Base-by-base conservation (phyloP, 495 filamentous ascomycete genomes). In the Neurospora pannonica region DNA sequence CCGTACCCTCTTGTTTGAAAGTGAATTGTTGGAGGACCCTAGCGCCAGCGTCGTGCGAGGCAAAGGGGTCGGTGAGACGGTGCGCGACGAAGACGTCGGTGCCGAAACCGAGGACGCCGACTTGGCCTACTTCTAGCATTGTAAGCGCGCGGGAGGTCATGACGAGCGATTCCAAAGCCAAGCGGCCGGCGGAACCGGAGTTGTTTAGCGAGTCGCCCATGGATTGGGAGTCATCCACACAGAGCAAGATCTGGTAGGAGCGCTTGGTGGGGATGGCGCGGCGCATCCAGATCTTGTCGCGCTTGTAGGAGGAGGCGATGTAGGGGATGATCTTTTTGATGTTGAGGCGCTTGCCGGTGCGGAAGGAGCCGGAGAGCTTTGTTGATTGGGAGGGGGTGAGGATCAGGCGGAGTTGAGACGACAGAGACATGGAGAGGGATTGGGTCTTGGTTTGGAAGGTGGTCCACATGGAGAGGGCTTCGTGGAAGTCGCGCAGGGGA, bases 281-380 rank as follows among this genome's bases (percentile, higher is more conserved):
- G 11, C 97, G 90, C 92, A 98, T 97, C 97, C 97, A 99, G 83
- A 99, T 99, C 85, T 98, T 98, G 88, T 99, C 97, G 74, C 95
- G 92, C 88, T 97, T 98, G 88, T 97, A 99, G 75, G 91, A 89
- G 4, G 93, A 97, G 5, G 97, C 97, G 76, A 99, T 98, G 84
- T 98, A 99, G 0, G 97, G 95, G 76, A 99, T 98, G 83, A 99
- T 99, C 70, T 95, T 93, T 81, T 97, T 97, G 85, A 99, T 97
- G 83, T 98, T 98, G 77, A 99, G 93, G 2, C 97, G 92, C 81
- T 99, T 98, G 71, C 97, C 97, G 0, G 97, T 98, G 78, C 95
- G 93, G 87, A 96, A 98, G 81, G 97, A 94, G 74, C 97, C 97
- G 3, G 95, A 94, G 78, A 98, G 91, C 79, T 97, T 99, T 62